Percentiles rank a stretch among this genome's conserved stretches.
These are phyloP conservation scores for Aspergillus sp. DNA, from an alignment of 2,329 filamentous ascomycete genomes.

Conservation along the genomic window DNA sequence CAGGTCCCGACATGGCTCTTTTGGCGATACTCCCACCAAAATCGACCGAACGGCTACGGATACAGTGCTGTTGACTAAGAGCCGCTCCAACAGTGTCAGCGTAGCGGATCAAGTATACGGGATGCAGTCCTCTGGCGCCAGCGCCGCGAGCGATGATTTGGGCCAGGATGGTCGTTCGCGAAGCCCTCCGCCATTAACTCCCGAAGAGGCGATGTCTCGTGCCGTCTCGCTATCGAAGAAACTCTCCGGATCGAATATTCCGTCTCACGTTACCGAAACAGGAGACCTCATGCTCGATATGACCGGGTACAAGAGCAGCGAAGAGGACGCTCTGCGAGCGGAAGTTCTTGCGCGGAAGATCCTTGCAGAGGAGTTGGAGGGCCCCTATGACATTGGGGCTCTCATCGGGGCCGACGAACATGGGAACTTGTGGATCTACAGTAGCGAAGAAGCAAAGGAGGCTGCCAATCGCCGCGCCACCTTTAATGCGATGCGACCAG, in stretches of 20 bases:
- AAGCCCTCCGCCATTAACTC: conserved; percentile 74
- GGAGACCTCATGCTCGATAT: conserved; percentile 98
- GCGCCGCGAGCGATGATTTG: conserved; percentile 16
- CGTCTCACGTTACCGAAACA: conserved; percentile 84
- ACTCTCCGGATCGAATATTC: conserved; percentile 86
- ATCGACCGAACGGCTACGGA: conserved; percentile 58
- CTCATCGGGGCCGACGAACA: conserved; percentile 93
- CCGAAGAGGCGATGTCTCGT: conserved; percentile 75
- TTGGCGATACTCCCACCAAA: conserved; percentile 38
- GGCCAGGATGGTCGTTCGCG: conserved; percentile 55
- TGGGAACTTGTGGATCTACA: conserved; percentile 99
- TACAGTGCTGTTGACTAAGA: conserved; percentile 50
- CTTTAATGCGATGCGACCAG: conserved; percentile 54
- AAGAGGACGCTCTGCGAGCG: conserved; percentile 86
- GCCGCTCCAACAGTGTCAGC: conserved; percentile 29
- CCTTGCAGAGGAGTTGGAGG: conserved; percentile 86
- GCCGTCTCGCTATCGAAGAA: conserved; percentile 84
- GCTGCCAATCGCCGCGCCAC: conserved; percentile 70
- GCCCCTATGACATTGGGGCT: conserved; percentile 93
- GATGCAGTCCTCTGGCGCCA: conserved; percentile 9
- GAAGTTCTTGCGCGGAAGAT: conserved; percentile 94
- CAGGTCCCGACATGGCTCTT: conserved; percentile 31
- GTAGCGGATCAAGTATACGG: conserved; percentile 16
- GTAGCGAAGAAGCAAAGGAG: conserved; percentile 93
- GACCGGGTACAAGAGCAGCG: conserved; percentile 92